Conservation (phyloP, 257 asterid species). For the Capsicum chinense region DNA sequence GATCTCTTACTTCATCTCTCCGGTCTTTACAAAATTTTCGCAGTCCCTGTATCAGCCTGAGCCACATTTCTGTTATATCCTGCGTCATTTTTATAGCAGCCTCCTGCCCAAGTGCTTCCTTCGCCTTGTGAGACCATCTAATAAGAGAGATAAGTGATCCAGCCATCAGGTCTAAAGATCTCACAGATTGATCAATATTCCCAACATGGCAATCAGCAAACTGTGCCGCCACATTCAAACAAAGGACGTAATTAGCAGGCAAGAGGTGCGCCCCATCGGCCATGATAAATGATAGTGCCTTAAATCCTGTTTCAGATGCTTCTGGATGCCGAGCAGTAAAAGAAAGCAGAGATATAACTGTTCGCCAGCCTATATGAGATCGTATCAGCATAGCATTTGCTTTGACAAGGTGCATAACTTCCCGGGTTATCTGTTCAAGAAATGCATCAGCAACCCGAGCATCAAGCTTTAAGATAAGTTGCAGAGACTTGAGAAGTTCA, state of each 20-base stretch:
- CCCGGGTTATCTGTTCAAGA: constrained; percentile 88
- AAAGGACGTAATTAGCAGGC: constrained; percentile 82
- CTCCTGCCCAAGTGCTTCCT: constrained; percentile 70
- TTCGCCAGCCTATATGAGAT: constrained; percentile 91
- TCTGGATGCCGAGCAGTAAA: constrained; percentile 93
- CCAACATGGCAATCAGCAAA: constrained; percentile 91
- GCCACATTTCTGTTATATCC: constrained; percentile 92
- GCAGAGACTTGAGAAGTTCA: constrained; percentile 86
- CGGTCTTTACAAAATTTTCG: constrained; percentile 72
- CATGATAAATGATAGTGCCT: constrained; percentile 79
- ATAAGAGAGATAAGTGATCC: constrained; percentile 73
- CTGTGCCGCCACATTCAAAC: constrained; percentile 80
- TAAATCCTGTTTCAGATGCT: constrained; percentile 89
- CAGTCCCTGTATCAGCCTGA: constrained; percentile 83
- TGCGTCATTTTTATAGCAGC: constrained; percentile 67
- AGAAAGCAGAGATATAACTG: constrained; percentile 77
- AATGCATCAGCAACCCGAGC: constrained; percentile 96
- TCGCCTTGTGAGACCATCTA: constrained; percentile 67
- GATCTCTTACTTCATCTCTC: constrained; percentile 88
- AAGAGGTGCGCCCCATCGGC: constrained; percentile 77
- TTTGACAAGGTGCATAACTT: constrained; percentile 83
- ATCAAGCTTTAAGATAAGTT: constrained; percentile 80
- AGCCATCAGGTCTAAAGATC: constrained; percentile 80
- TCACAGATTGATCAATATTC: constrained; percentile 67
- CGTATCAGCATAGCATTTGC: constrained; percentile 89